phyloP scores from a whole-genome alignment of 192 early-diverging fungal genomes.

The Paraglomus occultum region DNA sequence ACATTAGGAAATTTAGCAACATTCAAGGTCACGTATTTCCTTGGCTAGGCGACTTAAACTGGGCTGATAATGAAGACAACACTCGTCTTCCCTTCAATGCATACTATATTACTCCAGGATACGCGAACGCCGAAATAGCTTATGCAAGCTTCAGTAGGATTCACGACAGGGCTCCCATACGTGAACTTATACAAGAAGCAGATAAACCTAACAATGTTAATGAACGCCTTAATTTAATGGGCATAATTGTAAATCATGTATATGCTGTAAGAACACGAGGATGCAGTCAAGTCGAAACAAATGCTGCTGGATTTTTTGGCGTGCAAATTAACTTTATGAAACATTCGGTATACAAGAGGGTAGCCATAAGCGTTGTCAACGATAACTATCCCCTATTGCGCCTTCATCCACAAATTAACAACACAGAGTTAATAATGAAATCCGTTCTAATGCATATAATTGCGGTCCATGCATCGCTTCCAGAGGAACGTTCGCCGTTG shows the following conservation, averaged over 20 bases:
- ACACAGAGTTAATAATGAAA: slow-evolving; percentile 3
- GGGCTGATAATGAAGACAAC: slow-evolving; percentile 1
- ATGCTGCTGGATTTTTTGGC: slow-evolving; percentile 1
- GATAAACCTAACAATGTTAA: too few species aligned
- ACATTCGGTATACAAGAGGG: not conserved
- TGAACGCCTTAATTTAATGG: slow-evolving; percentile 12
- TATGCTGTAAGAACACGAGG: slow-evolving; percentile 11
- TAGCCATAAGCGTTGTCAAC: not conserved
- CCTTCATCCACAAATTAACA: not conserved
- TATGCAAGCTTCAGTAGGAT: not conserved
- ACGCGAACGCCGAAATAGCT: not conserved
- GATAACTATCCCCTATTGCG: slow-evolving; percentile 19
- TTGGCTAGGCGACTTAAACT: slow-evolving; percentile 15
- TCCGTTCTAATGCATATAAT: slow-evolving; percentile 18
- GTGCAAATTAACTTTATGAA: not conserved
- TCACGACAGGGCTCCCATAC: not conserved
- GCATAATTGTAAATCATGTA: slow-evolving; percentile 14
- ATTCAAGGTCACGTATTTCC: slow-evolving; percentile 10
- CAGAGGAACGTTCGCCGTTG: slow-evolving; percentile 2
- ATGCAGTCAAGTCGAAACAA: slow-evolving; percentile 10
- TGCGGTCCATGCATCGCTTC: slow-evolving; percentile 4
- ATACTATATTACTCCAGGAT: slow-evolving; percentile 1
- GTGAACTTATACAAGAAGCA: not conserved
- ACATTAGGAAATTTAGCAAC: slow-evolving; percentile 26
- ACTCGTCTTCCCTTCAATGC: slow-evolving; percentile 25